phyloP scores from a whole-genome alignment of 805 yeast species.

The Cyberlindnera nakhonratchasimensis region DNA sequence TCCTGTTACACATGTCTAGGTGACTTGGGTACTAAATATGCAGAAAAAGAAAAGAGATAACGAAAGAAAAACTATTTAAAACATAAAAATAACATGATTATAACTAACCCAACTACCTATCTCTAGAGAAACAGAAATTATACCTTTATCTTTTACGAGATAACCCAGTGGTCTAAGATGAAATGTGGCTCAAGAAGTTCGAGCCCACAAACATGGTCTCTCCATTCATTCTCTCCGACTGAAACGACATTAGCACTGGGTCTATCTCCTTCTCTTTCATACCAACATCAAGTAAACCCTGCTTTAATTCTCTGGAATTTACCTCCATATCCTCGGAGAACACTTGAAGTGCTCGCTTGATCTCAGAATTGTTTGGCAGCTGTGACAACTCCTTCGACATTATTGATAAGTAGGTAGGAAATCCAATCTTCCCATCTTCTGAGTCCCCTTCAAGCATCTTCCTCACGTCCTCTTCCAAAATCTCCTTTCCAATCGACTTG shows the following conservation, averaged over 20 bases:
- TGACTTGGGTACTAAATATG: too few relatives aligned
- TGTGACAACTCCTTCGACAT: slow-evolving; percentile 54
- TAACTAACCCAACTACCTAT: too few relatives aligned
- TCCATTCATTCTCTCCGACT: slow-evolving; percentile 51
- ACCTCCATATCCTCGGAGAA: slow-evolving; percentile 45
- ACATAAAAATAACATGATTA: too few relatives aligned
- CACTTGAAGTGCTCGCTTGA: slow-evolving; percentile 56
- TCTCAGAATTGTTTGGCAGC: slow-evolving; percentile 48
- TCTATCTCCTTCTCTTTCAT: slow-evolving; percentile 43
- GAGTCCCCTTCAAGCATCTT: slow-evolving; percentile 38
- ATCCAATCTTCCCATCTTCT: slow-evolving; percentile 38
- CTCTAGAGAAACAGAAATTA: too few relatives aligned
- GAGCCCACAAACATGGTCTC: slow-evolving; percentile 56
- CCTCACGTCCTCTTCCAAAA: slow-evolving; percentile 39
- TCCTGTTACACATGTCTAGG: too few relatives aligned
- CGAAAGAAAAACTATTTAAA: too few relatives aligned
- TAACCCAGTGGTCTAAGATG: slow-evolving; percentile 6
- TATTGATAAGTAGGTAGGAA: slow-evolving; percentile 61
- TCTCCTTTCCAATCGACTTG: slow-evolving; percentile 47
- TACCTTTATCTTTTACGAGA: background rate
- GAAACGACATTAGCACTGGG: slow-evolving; percentile 51
- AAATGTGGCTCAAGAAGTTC: slow-evolving; percentile 50
- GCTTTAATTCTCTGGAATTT: slow-evolving; percentile 45
- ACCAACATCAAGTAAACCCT: slow-evolving; percentile 45
- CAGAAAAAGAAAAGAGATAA: too few relatives aligned